These are phyloP conservation scores for Pythium myriotylum DNA, from an alignment of 352 stramenopile species.

Conservation along the genomic window DNA sequence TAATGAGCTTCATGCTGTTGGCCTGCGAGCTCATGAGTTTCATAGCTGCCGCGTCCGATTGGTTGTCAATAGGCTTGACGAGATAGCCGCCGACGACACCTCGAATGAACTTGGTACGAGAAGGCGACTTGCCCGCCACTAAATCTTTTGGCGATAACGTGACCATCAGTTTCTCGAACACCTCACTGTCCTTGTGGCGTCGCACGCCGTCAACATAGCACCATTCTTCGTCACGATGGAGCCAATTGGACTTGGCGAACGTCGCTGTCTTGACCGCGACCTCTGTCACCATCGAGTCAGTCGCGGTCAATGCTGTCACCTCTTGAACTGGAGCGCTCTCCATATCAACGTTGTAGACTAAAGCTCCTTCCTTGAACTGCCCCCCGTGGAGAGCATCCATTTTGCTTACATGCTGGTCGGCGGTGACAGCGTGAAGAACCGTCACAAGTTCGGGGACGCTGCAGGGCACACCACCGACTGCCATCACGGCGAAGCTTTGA, in stretches of 20 bases:
- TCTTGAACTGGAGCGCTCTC: background rate
- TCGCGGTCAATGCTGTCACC: background rate
- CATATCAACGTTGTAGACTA: slow-evolving; percentile 8
- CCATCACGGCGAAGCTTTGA: slow-evolving; percentile 7
- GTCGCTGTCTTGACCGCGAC: slow-evolving; percentile 17
- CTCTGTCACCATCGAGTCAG: background rate
- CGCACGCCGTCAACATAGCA: slow-evolving; percentile 16
- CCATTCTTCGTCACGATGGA: slow-evolving; percentile 15
- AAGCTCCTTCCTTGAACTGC: slow-evolving; percentile 9
- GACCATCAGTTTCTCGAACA: slow-evolving; percentile 4
- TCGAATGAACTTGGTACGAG: slow-evolving; percentile 9
- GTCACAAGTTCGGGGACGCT: slow-evolving; percentile 5
- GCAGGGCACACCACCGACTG: slow-evolving; percentile 2
- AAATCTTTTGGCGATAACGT: slow-evolving; percentile 5
- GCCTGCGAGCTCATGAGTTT: background rate
- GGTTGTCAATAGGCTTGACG: background rate
- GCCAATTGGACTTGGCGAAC: slow-evolving; percentile 8
- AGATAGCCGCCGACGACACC: slow-evolving; percentile 4
- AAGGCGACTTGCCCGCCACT: background rate
- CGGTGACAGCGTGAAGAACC: background rate
- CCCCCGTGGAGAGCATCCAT: slow-evolving; percentile 10
- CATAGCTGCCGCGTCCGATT: background rate
- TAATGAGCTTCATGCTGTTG: slow-evolving; percentile 1
- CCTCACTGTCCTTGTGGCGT: background rate
- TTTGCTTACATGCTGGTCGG: slow-evolving; percentile 6